Evolutionary conservation across 78 protist genomes (phyloP).

Genomic region (Bigelowiella natans): DNA sequence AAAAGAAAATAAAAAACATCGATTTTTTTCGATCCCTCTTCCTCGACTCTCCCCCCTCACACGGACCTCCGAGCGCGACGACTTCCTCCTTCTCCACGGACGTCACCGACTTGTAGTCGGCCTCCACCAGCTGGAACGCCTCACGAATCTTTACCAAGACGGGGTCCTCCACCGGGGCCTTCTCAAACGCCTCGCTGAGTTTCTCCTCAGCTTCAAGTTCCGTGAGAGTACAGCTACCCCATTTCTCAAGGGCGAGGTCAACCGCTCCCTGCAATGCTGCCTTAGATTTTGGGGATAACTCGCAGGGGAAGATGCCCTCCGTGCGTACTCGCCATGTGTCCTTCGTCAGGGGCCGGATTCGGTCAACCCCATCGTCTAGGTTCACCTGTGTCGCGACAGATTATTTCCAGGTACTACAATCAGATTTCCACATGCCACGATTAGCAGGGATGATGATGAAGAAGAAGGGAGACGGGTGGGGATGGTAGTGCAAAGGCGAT

Average conservation of each 20-base stretch:
- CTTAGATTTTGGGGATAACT: background rate
- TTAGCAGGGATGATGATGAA: too few relatives aligned
- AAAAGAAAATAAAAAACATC: background rate
- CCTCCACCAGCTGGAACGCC: background rate
- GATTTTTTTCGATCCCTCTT: background rate
- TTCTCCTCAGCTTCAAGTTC: background rate
- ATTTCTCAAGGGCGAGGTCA: background rate
- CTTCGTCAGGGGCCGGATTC: background rate
- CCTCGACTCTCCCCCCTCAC: background rate
- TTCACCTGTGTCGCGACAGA: too few relatives aligned
- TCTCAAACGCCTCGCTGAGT: background rate
- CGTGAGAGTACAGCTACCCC: background rate
- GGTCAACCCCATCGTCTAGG: background rate
- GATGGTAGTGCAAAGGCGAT: too few relatives aligned
- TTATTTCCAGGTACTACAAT: too few relatives aligned
- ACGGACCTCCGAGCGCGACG: too few relatives aligned
- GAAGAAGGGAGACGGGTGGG: too few relatives aligned
- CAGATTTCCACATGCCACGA: too few relatives aligned
- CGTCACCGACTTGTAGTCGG: background rate
- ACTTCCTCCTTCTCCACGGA: background rate
- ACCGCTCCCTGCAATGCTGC: background rate
- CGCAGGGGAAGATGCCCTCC: background rate
- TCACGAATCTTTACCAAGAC: slow-evolving; percentile 8
- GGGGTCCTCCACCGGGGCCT: background rate
- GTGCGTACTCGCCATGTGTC: background rate